A percentile compares a stretch with the other conserved stretches of the same genome.
phyloP scores from a whole-genome alignment of 331 rosid genomes.

The Rhamnella rubrinervis region DNA sequence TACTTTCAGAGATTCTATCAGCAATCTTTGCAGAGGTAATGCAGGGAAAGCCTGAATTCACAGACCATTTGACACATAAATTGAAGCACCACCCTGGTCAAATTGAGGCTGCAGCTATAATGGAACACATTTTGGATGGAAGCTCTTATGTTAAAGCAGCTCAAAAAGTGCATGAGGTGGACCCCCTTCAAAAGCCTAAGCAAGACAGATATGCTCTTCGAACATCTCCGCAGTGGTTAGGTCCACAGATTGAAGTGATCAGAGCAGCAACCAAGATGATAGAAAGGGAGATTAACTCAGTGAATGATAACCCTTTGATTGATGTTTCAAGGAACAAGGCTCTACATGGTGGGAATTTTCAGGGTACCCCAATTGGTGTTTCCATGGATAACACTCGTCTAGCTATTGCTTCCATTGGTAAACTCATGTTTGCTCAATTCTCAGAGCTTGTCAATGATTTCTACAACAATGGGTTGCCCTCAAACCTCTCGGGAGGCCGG shows the following conservation, averaged over 20 bases:
- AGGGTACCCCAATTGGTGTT: conserved; percentile 92
- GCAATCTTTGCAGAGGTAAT: conserved; percentile 88
- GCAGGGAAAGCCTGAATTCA: conserved; percentile 87
- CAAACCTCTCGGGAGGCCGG: conserved; percentile 65
- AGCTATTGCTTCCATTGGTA: conserved; percentile 81
- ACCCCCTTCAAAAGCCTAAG: conserved; percentile 95
- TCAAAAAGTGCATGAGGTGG: conserved; percentile 58
- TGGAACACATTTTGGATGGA: conserved; percentile 91
- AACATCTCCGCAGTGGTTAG: conserved; percentile 95
- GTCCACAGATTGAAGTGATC: conserved; percentile 88
- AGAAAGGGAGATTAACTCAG: conserved; percentile 91
- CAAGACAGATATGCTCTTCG: conserved; percentile 86
- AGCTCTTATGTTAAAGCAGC: conserved; percentile 72
- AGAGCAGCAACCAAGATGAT: conserved; percentile 76
- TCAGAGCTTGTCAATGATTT: conserved; percentile 91
- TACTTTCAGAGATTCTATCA: conserved; percentile 61
- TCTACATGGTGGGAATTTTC: conserved; percentile 86
- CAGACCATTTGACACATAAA: conserved; percentile 85
- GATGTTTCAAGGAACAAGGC: conserved; percentile 93
- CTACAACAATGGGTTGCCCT: conserved; percentile 87
- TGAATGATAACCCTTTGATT: conserved; percentile 85
- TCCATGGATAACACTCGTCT: conserved; percentile 89
- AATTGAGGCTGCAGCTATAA: conserved; percentile 93
- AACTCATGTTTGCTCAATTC: conserved; percentile 87
- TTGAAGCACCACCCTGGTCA: conserved; percentile 94